phyloP scores from a whole-genome alignment of 2,329 filamentous ascomycete genomes.

The Ophiostoma ulmi region DNA sequence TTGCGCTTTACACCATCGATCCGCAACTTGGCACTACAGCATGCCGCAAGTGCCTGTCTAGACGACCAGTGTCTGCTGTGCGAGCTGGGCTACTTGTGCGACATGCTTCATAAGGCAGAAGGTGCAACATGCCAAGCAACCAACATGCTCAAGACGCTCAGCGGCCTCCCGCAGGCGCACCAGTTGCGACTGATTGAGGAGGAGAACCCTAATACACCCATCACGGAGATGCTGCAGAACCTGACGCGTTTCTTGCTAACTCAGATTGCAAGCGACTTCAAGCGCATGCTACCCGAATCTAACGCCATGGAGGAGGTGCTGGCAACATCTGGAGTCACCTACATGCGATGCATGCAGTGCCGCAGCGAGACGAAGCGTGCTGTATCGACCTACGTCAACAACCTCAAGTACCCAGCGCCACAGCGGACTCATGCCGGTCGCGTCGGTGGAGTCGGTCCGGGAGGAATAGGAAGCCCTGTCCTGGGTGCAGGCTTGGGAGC shows the following conservation, averaged over 20 bases:
- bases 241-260: slow-evolving; percentile 81
- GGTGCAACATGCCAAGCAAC: slow-evolving; percentile 94
- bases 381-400: slow-evolving; percentile 75
- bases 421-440: not conserved
- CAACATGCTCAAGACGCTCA: slow-evolving; percentile 86
- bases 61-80: slow-evolving; percentile 82
- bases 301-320: slow-evolving; percentile 66
- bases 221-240: slow-evolving; percentile 78
- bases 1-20: slow-evolving; percentile 85
- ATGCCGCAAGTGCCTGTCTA: slow-evolving; percentile 79
- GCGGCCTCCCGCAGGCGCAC: slow-evolving; percentile 71
- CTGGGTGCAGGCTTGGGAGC: slow-evolving; percentile 11
- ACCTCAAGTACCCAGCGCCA: slow-evolving; percentile 71
- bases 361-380: slow-evolving; percentile 77
- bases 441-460: not conserved
- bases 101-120: slow-evolving; percentile 95
- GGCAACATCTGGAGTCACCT: slow-evolving; percentile 64
- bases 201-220: slow-evolving; percentile 63
- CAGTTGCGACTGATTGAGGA: slow-evolving; percentile 81
- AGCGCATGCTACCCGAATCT: slow-evolving; percentile 57
- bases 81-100: slow-evolving; percentile 90
- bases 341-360: slow-evolving; percentile 81
- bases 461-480: not conserved
- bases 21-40: slow-evolving; percentile 80
- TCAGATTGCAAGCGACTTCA: slow-evolving; percentile 71